These are phyloP conservation scores for Syzygium jambos DNA, from an alignment of 345 rosid genomes.

Conservation along the genomic window DNA sequence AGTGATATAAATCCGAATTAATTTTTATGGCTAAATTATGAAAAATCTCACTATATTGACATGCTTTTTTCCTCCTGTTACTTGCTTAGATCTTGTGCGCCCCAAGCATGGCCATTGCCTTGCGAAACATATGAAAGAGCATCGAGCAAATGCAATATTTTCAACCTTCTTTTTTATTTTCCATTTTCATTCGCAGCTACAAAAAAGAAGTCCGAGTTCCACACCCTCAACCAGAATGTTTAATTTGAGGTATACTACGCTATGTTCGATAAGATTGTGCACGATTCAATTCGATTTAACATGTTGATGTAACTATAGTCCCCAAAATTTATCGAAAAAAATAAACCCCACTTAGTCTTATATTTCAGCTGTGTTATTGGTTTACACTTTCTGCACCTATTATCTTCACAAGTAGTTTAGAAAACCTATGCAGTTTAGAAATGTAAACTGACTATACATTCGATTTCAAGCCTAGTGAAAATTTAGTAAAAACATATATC, in stretches of 20 bases:
- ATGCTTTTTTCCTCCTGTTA: not conserved
- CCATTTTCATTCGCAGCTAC: not conserved
- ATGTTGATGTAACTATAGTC: not conserved
- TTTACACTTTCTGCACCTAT: not conserved
- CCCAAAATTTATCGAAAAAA: not conserved
- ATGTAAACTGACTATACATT: not conserved
- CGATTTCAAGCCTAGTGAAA: not conserved
- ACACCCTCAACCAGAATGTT: not conserved
- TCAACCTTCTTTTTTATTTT: not conserved
- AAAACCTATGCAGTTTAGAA: not conserved
- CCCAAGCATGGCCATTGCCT: not conserved
- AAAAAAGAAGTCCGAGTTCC: not conserved
- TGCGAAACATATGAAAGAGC: not conserved
- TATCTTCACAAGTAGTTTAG: not conserved
- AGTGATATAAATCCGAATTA: not conserved
- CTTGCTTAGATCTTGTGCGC: not conserved
- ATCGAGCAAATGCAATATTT: not conserved
- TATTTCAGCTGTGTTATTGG: not conserved
- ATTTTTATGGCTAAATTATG: not conserved
- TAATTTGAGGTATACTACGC: not conserved
- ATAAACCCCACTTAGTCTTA: not conserved
- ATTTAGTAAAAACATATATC: not conserved
- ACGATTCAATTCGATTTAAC: not conserved
- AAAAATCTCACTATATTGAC: not conserved
- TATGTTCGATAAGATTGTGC: not conserved